Conservation (phyloP, 1,284 basidiomycete species). For the Takashimella koratensis region DNA sequence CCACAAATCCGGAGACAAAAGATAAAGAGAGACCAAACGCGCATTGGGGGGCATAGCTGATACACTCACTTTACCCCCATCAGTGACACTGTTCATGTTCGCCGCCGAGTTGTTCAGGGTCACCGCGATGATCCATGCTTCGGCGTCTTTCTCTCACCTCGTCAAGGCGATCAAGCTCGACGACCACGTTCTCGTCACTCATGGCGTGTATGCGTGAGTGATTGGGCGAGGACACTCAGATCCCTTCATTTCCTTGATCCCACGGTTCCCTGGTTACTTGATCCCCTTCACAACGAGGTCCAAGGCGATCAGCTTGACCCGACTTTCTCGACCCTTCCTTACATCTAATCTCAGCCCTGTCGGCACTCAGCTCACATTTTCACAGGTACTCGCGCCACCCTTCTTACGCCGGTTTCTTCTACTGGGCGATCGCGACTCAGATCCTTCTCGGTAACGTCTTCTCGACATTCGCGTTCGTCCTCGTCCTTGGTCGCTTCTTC, state of each 20-base stretch:
- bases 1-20: too few relatives aligned
- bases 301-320: too few relatives aligned
- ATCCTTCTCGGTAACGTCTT: slow-evolving; percentile 85
- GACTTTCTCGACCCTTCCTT: background rate
- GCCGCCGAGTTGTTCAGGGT: slow-evolving; percentile 77
- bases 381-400: slow-evolving; percentile 88
- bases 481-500: slow-evolving; percentile 83
- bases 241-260: too few relatives aligned
- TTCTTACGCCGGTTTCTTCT: slow-evolving; percentile 95
- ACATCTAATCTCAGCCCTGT: background rate
- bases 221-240: too few relatives aligned
- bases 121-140: slow-evolving; percentile 91
- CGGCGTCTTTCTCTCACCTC: slow-evolving; percentile 86
- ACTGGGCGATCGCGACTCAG: slow-evolving; percentile 95
- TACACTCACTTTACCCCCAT: too few relatives aligned
- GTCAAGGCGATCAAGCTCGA: slow-evolving; percentile 66
- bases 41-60: too few relatives aligned
- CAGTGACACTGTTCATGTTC: slow-evolving; percentile 58
- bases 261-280: too few relatives aligned
- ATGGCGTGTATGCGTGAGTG: slow-evolving; percentile 79
- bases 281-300: too few relatives aligned
- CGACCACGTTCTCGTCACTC: slow-evolving; percentile 74
- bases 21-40: too few relatives aligned
- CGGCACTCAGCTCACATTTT: background rate
- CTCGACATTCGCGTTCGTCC: slow-evolving; percentile 50